Evolutionary conservation across 768 basidiomycete species (phyloP).

Genomic region (Russula griseocarnosa): DNA sequence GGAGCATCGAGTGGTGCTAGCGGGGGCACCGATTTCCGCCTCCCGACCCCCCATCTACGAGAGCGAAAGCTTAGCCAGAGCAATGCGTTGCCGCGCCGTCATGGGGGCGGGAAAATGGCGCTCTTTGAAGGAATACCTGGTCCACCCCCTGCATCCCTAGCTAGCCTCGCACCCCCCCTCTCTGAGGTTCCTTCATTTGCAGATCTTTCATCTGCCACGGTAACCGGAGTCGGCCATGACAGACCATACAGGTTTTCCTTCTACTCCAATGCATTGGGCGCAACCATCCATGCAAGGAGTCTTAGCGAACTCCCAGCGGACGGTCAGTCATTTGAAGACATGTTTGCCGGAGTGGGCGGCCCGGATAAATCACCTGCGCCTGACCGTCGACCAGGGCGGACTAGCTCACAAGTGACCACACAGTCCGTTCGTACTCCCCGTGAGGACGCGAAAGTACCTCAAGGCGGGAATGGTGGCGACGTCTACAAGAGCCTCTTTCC

Average conservation of each 20-base stretch:
- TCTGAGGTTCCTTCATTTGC: constrained; percentile 43
- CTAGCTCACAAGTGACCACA: constrained; percentile 7
- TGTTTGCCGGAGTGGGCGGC: constrained; percentile 59
- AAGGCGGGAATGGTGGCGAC: constrained; percentile 9
- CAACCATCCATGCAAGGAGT: constrained; percentile 93
- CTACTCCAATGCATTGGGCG: constrained; percentile 88
- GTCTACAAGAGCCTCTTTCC: constrained; percentile 11
- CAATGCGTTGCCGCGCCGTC: constrained; percentile 59
- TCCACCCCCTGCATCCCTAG: constrained; percentile 45
- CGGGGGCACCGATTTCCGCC: constrained; percentile 27
- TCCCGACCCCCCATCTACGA: constrained; percentile 52
- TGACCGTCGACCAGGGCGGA: not conserved
- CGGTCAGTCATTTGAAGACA: constrained; percentile 86
- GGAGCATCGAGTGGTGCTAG: constrained; percentile 28
- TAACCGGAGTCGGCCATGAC: constrained; percentile 48
- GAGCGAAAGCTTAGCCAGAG: constrained; percentile 88
- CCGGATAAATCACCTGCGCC: not conserved
- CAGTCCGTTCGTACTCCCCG: not conserved
- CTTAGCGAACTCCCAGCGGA: constrained; percentile 91
- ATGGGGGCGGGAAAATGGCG: constrained; percentile 78
- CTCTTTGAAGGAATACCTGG: constrained; percentile 66
- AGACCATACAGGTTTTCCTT: constrained; percentile 97
- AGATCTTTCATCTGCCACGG: constrained; percentile 32
- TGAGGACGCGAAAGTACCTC: not conserved
- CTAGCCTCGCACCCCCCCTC: constrained; percentile 32